Evolutionary conservation across 345 rosid species (phyloP).

Genomic region (Murraya koenigii): DNA sequence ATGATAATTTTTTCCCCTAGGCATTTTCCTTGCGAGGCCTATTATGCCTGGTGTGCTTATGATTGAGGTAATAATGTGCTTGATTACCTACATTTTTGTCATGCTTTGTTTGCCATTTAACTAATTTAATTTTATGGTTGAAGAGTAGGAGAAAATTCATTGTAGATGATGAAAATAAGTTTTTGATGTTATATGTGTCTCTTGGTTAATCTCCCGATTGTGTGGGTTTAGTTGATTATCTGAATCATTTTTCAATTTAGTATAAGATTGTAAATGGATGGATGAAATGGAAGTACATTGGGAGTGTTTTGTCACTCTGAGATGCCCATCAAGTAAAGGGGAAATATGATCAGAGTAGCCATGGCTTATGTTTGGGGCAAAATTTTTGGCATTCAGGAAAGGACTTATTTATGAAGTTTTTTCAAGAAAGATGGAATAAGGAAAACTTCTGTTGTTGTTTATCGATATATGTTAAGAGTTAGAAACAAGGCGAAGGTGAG

Average conservation of each 20-base stretch:
- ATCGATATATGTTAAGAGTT: not conserved
- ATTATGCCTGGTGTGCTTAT: constrained; percentile 99
- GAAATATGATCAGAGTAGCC: not conserved
- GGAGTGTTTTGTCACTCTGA: not conserved
- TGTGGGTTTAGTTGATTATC: not conserved
- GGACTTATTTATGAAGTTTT: not conserved
- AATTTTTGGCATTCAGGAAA: not conserved
- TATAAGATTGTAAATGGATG: not conserved
- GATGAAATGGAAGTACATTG: not conserved
- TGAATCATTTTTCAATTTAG: not conserved
- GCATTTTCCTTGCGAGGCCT: constrained; percentile 95
- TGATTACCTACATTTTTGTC: not conserved
- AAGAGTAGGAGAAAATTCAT: not conserved
- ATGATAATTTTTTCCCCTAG: constrained; percentile 96
- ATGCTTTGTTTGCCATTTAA: not conserved
- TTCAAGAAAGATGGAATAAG: not conserved
- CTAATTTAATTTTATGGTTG: not conserved
- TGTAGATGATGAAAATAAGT: not conserved
- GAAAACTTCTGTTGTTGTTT: not conserved
- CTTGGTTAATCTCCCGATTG: not conserved
- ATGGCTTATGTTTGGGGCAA: not conserved
- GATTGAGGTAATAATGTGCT: constrained; percentile 63
- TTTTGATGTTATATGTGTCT: not conserved
- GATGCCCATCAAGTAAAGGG: not conserved
- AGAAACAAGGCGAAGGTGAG: no score